Base-by-base conservation (phyloP, 73 alveolate genomes). In the Paramecium primaurelia region DNA sequence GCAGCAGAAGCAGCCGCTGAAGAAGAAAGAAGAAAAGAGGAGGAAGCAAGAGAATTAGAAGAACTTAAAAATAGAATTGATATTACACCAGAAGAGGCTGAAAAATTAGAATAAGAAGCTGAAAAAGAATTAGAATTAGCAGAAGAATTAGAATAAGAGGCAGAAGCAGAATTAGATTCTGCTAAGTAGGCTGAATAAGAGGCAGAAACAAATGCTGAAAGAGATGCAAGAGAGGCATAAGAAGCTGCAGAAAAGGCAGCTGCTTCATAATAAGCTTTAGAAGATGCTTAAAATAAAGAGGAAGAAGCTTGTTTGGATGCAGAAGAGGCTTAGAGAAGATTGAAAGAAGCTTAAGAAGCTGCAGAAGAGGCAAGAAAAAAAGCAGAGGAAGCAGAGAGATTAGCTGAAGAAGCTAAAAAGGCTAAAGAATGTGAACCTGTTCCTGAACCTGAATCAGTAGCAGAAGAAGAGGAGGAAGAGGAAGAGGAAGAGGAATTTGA, bases 1-100 rank as follows among this genome's bases (percentile, higher is more conserved):
- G 84, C 84, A 64, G 84, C 84, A 14, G 83, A 60, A 22, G 83
- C 83, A 60, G 83, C 83, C 6, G 84, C 84, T 2, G 84, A 64
- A 64, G 84, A 64, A 28, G 47, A 64, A 64, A 64, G 84, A 64
- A 64, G 49, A 64, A 64, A 34, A 64, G 84, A 64, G 26, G 91
- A 80, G 16, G 91, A 42, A 26, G 91, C 47, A 45, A 80, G 91
- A 80, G 73, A 47, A 80, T 42, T 32, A 36, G 71, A 80, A 49
- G 91, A 80, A 36, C 8, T 42, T 7, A 64, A 64, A 14, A 64
- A 64, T 64, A 64, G 84, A 64, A 36, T 64, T 32, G 84, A 64
- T 34, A 64, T 64, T 20, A 32, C 84, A 25, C 84, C 84, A 12
- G 84, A 64, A 6, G 71, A 45, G 10, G 91, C 91, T 45, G 91